A percentile compares a stretch with the other conserved stretches of the same genome.
Conservation (phyloP, 495 filamentous ascomycete species). For the Annulohypoxylon maeteangense region DNA sequence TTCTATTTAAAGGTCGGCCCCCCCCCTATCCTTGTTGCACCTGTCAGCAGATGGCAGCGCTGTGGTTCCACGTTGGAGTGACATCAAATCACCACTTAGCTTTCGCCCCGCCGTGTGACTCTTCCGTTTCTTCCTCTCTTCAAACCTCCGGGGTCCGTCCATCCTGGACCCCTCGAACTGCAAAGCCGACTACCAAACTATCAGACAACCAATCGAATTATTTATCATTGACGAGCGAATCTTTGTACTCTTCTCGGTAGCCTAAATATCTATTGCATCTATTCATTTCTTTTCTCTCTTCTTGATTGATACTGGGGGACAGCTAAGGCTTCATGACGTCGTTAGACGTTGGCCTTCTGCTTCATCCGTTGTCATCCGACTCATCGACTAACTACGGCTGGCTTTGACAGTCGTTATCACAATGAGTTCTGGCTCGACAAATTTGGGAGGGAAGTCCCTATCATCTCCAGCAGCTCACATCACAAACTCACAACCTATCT, state of each 20-base stretch:
- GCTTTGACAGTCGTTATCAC: constrained; percentile 24
- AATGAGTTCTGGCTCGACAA: constrained; percentile 60
- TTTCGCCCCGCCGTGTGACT: constrained; percentile 45
- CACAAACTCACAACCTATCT: constrained; percentile 42
- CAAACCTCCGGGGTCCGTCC: constrained; percentile 40
- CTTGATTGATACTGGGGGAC: constrained; percentile 1
- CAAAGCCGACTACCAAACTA: neutral
- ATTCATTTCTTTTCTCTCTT: constrained; percentile 20
- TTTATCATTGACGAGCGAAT: constrained; percentile 8
- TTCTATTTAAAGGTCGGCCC: neutral
- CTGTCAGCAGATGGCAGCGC: neutral
- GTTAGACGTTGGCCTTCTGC: constrained; percentile 18
- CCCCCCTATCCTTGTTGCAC: neutral
- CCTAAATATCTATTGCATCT: neutral
- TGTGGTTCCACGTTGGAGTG: neutral
- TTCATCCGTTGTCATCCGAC: constrained; percentile 13
- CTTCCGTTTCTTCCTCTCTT: constrained; percentile 23
- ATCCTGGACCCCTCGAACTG: constrained; percentile 34
- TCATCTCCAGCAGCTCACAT: constrained; percentile 45
- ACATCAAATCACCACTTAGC: constrained; percentile 34
- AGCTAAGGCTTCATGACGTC: constrained; percentile 27
- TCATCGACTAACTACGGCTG: constrained; percentile 28
- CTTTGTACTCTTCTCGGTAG: constrained; percentile 1
- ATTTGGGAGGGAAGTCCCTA: constrained; percentile 57
- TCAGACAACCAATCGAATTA: constrained; percentile 20